These are phyloP conservation scores for Alternaria burnsii DNA, from an alignment of 2,329 filamentous ascomycete genomes.

Conservation along the genomic window DNA sequence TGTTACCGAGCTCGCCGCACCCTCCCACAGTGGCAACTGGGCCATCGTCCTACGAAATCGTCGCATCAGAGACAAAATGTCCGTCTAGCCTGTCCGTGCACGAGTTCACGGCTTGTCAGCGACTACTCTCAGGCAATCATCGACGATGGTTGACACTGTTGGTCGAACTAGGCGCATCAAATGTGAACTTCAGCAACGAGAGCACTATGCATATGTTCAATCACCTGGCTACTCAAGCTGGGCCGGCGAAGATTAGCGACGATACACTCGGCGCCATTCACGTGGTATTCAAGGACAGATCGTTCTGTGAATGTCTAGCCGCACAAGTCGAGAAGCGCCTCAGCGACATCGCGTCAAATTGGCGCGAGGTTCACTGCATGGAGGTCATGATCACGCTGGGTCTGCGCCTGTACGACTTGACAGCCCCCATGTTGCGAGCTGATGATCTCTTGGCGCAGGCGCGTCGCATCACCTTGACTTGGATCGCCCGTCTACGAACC, in stretches of 20 bases:
- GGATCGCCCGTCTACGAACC: too few species aligned
- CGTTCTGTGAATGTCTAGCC: conserved; percentile 59
- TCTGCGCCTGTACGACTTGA: too few species aligned
- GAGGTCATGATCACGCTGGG: too few species aligned
- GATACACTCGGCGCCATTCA: conserved; percentile 58
- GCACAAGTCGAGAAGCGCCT: conserved; percentile 58
- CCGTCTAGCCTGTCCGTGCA: conserved; percentile 56
- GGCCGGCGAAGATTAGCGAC: conserved; percentile 53
- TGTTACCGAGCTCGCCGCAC: conserved; percentile 17
- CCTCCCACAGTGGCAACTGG: conserved; percentile 25
- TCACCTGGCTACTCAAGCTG: conserved; percentile 63
- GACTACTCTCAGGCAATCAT: conserved; percentile 54
- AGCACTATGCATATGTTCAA: conserved; percentile 59
- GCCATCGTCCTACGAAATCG: conserved; percentile 62
- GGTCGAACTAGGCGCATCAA: conserved; percentile 60
- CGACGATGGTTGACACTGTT: conserved; percentile 59
- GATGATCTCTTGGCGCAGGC: too few species aligned
- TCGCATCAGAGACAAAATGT: conserved; percentile 59
- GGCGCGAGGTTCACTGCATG: conserved; percentile 58
- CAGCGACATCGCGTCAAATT: conserved; percentile 59
- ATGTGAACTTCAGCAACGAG: conserved; percentile 66
- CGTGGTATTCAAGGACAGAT: conserved; percentile 56
- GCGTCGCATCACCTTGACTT: too few species aligned
- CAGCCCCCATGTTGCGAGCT: too few species aligned
- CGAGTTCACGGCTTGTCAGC: conserved; percentile 63